Base-by-base conservation (phyloP, 2,329 filamentous ascomycete species). In the Colletotrichum sublineola region DNA sequence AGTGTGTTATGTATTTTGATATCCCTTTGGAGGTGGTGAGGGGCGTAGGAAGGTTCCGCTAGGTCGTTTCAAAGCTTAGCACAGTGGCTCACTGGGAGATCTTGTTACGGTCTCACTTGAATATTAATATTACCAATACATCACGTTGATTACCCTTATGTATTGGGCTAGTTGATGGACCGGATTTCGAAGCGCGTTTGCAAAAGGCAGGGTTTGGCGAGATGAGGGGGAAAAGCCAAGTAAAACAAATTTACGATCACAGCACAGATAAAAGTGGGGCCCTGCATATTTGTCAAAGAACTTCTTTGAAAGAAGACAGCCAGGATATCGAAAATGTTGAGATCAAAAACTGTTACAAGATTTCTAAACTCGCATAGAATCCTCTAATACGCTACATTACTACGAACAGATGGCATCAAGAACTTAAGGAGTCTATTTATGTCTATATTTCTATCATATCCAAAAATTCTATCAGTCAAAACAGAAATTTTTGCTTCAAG, bases 221-320 rank as follows among this genome's bases (percentile, higher is more conserved):
- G 53, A 63, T 42, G 61, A 63, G 61, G 61, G 61, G 61, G 61
- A 24, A 63, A 62, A 52, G 33, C 46, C 36, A 14, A 33, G 31
- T 18, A 50, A 29, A 52, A 9, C 36, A 14, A 3, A 33, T 52
- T 63, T 63, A 36, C 12, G 9, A 1, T n/a, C 9, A 7, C 7
- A n/a, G 8, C 29, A 24, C 61, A n/a, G 48, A 63, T 52, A 40
- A 63, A 63, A 63, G 61, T 63, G 48, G 46, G 1, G 3, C 61
- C 61, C 40, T 42, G 11, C 24, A 42, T 24, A 5, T 40, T 46
- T 14, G 14, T 61, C 40, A 31, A 14, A 24, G 24, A 24, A 24
- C 24, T 24, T 24, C 24, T 24, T 24, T 24, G 24, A 24, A 24
- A 24, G 24, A 24, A 24, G 18, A n/a, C 15, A 15, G 36, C 20